Evolutionary conservation across 2,329 filamentous ascomycete genomes (phyloP), one percentile per base, ranked within the genome.

Genomic region (Cryphonectria radicalis): DNA sequence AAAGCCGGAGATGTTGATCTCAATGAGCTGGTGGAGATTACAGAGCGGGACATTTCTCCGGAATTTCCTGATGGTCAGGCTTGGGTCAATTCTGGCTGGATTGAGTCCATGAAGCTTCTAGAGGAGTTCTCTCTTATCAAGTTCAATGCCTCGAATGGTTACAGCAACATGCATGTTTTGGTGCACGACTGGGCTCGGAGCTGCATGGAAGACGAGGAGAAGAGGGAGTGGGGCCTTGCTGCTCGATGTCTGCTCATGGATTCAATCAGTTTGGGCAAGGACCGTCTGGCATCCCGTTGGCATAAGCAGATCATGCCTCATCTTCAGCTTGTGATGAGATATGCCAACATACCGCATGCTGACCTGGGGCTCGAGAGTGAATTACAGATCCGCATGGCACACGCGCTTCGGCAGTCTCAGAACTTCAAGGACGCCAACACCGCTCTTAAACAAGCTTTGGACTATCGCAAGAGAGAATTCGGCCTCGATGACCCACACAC

Each of bases 101-200:
- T 13, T 0, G 6, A 46, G 0, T 75, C 74, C 0, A 43, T 75
- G 0, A 55, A 7, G 0, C 22, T 76, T 2, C 62, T 78, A 10
- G 8, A 68, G 13, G 63, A 63, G 3, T 75, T 75, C 13, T 77
- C 76, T 0, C 71, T 78, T 3, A 63, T 78, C 22, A 77, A 72
- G 2, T 66, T 63, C 11, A 32, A 40, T 10, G 17, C 43, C 6
- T n/a, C 28, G 2, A 28, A 0, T 0, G 25, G 14, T 37, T 53
- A 66, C 13, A 8, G 70, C 13, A 76, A 74, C 1, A 78, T 78
- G 76, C 77, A 78, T 11, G 63, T 74, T 3, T 28, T 78, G 3
- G 74, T 77, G 1, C 76, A 77, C 17, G 69, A 70, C 3, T 77
- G 76, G 77, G 76, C 75, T 19, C 70, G 73, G 4, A 57, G 73